Percentiles rank a stretch among this genome's conserved stretches.
These are phyloP conservation scores for Neckera pumila DNA, from an alignment of 225 moss, liverwort and hornwort species.

Conservation along the genomic window DNA sequence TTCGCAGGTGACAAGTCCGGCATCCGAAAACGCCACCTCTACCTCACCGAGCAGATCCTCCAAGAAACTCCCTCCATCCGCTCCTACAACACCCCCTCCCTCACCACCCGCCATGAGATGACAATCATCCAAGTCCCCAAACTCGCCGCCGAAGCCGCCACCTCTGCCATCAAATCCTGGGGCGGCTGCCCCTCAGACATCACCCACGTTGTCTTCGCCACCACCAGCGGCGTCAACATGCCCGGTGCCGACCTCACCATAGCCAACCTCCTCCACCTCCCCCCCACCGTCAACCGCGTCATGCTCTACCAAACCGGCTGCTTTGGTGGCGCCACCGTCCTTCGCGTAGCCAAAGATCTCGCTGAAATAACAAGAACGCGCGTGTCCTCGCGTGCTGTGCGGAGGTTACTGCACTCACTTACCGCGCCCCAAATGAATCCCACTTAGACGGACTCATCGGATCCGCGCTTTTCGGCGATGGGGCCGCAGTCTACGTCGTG, in stretches of 20 bases:
- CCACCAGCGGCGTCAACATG: constrained; percentile 18
- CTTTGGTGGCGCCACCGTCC: constrained; percentile 18
- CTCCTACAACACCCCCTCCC: neutral
- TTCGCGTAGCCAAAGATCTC: constrained; percentile 22
- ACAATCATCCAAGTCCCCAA: neutral
- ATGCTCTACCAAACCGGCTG: constrained; percentile 32
- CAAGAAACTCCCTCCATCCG: neutral
- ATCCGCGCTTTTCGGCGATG: constrained; percentile 7
- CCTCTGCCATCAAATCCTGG: constrained; percentile 2
- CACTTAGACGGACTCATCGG: constrained; percentile 6
- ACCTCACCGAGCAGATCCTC: neutral
- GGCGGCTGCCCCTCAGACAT: neutral
- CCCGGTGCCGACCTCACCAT: constrained; percentile 18
- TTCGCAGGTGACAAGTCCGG: constrained; percentile 10
- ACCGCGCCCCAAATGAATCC: constrained; percentile 1
- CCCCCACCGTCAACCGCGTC: constrained; percentile 17
- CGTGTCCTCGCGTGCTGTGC: neutral
- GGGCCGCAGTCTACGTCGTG: constrained; percentile 2
- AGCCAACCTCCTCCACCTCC: constrained; percentile 12
- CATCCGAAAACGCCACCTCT: constrained; percentile 12
- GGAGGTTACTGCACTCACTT: neutral
- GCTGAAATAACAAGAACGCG: constrained; percentile 9
- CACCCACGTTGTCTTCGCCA: constrained; percentile 14
- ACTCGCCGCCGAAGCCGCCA: neutral
- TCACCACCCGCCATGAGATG: neutral